Evolutionary conservation across 495 filamentous ascomycete species (phyloP), one percentile per base, ranked within the genome.

Genomic region (Aspergillus kassunensis): DNA sequence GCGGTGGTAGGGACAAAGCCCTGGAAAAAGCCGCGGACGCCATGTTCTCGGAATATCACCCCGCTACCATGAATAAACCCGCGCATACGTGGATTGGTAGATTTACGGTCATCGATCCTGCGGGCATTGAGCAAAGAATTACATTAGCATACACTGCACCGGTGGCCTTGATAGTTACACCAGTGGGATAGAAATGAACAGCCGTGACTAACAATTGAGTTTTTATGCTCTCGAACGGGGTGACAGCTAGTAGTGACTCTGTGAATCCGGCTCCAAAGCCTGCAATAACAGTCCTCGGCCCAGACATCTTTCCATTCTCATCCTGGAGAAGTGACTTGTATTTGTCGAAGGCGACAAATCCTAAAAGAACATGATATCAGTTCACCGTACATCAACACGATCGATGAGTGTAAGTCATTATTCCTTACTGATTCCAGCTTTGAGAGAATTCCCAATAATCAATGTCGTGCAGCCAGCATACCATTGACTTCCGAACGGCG

Each of bases 151-250:
- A 6, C 10, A 29, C 10, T n/a, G 7, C 3, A 13, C 21, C 27
- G 19, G 24, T 43, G 11, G 36, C 27, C 6, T 9, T 19, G 13
- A 19, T n/a, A 42, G 9, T 10, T 10, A 19, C 8, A 21, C n/a
- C 34, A 10, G 1, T 8, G 6, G 1, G 41, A 45, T 3, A n/a
- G 15, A 12, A 10, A 34, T 7, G 18, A 33, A 2, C 11, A 39
- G 35, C 1, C 7, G 33, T 11, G 18, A 64, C 77, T 35, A 58
- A 90, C 85, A 97, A 66, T 56, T 89, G 90, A 25, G 93, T 98
- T 73, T 98, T 98, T 66, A 98, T 97, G 65, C 88, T 93, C 72
- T 98, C 93, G 59, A 96, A 97, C 0, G 93, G 93, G 3, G 93
- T 98, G 29, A 98, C 93, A 7, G 93, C 93, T 1, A 98, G 69